Base-by-base conservation (phyloP, 2,329 filamentous ascomycete species). In the Furcasterigmium sp. region DNA sequence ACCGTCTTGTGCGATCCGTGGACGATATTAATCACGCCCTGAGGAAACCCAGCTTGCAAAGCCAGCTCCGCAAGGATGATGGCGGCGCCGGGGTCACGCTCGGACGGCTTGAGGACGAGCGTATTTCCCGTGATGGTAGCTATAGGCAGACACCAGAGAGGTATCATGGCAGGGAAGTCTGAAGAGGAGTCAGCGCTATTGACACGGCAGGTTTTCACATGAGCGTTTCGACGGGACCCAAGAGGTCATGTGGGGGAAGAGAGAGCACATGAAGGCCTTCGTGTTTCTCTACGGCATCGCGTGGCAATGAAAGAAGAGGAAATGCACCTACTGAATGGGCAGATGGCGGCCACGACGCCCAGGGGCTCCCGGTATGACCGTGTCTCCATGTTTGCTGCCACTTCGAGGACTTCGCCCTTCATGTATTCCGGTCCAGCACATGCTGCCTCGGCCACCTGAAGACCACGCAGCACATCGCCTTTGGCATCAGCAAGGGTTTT, bases 111-210 rank as follows among this genome's bases (percentile, higher is more conserved):
- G 54, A 88, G 68, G 49, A 88, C 74, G 45, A 84, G 67, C 8
- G 81, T 86, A 67, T 87, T 88, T 41, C 84, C 84, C 9, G 82
- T 84, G 19, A 86, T 75, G 11, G 82, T 82, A 28, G 82, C 84
- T 51, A 87, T 81, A n/a, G 84, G 84, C 43, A 88, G 85, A 43
- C 75, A 85, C 84, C 84, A 87, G 17, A 87, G 70, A 3, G 84
- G 84, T 60, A 87, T 87, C 84, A 87, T 87, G 48, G 83, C 84
- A 21, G 84, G 83, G 65, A 87, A 87, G 67, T 87, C 78, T 82
- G 50, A 3, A 8, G 0, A 17, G 2, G 23, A 11, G 11, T 26
- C 11, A 26, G 23, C 23, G 23, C 23, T 26, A 26, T 26, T 26
- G 23, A 26, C 23, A 26, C 23, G 11, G 11, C 23, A 26, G 11